Base-by-base conservation (phyloP, 163 green algal genomes). In the Volvox carteri region DNA sequence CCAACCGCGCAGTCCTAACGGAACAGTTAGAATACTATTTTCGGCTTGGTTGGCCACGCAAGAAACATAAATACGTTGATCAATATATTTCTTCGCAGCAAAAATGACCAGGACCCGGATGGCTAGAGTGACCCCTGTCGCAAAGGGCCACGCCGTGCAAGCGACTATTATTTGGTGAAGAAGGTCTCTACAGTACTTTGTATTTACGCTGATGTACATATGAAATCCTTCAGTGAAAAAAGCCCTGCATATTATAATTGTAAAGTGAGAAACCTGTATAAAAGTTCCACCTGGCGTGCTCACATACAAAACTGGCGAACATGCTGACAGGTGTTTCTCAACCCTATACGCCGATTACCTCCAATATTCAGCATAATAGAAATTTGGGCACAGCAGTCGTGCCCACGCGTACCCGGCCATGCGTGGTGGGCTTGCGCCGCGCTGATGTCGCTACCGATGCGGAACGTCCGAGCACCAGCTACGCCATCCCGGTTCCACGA, bases 401-500 rank as follows among this genome's bases (percentile, higher is more conserved):
- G 28, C 25, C 25, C 28, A 4, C 54, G 54, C 28, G 28, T 65
- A 19, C 3, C 25, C 7, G 54, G 54, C 5, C 54, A 65, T 65
- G 54, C 28, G 54, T 30, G 54, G 54, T 65, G 60, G 60, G 14
- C 19, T 30, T 28, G 30, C n/a, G 35, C 33, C 33, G 67, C 30
- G 37, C 37, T 1, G 37, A 46, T 76, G 67, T 76, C 35, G 18
- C 35, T 12, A 37, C 70, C 37, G 70, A 78, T 35, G 35, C 35
- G 11, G 48, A 52, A 37, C 30, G 70, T 18, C 39, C n/a, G 52
- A 78, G 50, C 86, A 85, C 58, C 72, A 91, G 80, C 68, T 68
- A 70, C 75, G 12, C 73, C 4, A 23, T 11, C n/a, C 54, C 54
- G 28, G 25, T 23, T 12, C 54, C 19, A 23, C 28, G 54, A 19